Conservation (phyloP, 192 early-diverging fungal species). For the Allomyces javanicus region DNA sequence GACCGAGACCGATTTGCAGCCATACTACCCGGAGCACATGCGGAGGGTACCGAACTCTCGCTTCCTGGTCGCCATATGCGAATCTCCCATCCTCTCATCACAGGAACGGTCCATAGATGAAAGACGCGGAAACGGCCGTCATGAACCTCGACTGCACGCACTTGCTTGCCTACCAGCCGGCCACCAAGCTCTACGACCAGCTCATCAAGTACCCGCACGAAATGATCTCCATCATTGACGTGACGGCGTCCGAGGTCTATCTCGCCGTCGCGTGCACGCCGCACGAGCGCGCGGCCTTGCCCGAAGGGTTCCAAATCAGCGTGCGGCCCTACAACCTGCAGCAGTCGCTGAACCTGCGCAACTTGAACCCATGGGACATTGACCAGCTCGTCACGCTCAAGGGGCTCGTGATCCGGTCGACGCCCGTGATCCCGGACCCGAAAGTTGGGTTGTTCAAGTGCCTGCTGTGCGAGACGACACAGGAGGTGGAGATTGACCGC, state of each 20-base stretch:
- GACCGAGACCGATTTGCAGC: conserved; percentile 49
- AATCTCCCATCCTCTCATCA: neutral
- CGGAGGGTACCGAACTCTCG: neutral
- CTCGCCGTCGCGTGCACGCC: conserved; percentile 34
- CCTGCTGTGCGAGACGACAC: conserved; percentile 66
- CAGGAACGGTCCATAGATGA: conserved; percentile 27
- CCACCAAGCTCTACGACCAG: conserved; percentile 60
- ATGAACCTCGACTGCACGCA: conserved; percentile 85
- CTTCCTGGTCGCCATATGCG: neutral
- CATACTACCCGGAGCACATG: conserved; percentile 39
- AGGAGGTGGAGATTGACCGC: conserved; percentile 59
- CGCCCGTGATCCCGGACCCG: conserved; percentile 86
- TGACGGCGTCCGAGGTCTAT: conserved; percentile 47
- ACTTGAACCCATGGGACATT: conserved; percentile 89
- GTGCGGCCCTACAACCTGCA: conserved; percentile 71
- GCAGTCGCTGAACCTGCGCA: conserved; percentile 66
- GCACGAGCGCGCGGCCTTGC: conserved; percentile 15
- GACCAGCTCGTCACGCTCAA: conserved; percentile 91
- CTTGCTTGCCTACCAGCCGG: conserved; percentile 40
- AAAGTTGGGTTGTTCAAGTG: conserved; percentile 85
- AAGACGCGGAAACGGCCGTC: conserved; percentile 34
- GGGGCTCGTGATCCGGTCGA: conserved; percentile 78
- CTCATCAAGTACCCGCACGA: conserved; percentile 86
- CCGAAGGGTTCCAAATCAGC: conserved; percentile 25
- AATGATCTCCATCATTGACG: conserved; percentile 83